Conservation (phyloP, 768 basidiomycete genomes). For the Gymnopilus junonius region DNA sequence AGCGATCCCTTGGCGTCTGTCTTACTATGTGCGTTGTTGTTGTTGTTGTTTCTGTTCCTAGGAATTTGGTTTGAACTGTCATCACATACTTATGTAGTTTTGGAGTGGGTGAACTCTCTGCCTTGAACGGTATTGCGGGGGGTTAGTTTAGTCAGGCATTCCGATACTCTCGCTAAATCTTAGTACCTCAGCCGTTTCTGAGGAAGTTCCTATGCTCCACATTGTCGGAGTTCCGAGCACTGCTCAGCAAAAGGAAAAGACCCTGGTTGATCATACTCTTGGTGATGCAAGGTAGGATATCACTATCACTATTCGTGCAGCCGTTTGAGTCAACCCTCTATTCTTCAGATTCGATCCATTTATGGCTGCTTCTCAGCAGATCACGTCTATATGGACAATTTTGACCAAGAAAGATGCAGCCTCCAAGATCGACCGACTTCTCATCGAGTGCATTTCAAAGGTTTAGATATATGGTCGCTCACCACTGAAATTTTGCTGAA, state of each 20-base stretch:
- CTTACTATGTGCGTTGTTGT: slow-evolving; percentile 19
- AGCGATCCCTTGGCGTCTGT: slow-evolving; percentile 66
- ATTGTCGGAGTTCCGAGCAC: slow-evolving; percentile 85
- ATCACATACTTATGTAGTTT: slow-evolving; percentile 48
- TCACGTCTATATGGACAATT: slow-evolving; percentile 67
- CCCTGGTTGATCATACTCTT: slow-evolving; percentile 86
- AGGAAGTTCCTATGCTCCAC: slow-evolving; percentile 89
- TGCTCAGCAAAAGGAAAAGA: slow-evolving; percentile 65
- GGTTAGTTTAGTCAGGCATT: slow-evolving; percentile 38
- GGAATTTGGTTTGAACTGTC: not conserved
- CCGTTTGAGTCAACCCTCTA: not conserved
- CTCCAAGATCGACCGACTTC: slow-evolving; percentile 74
- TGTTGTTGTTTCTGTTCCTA: not conserved
- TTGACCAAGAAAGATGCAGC: slow-evolving; percentile 61
- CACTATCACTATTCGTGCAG: not conserved
- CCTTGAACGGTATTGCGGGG: slow-evolving; percentile 83
- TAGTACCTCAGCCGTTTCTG: slow-evolving; percentile 68
- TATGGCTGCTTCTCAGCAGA: slow-evolving; percentile 67
- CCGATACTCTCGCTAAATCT: not conserved
- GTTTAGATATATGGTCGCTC: slow-evolving; percentile 32
- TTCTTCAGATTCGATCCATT: slow-evolving; percentile 21
- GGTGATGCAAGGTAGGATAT: slow-evolving; percentile 69
- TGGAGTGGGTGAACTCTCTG: slow-evolving; percentile 90
- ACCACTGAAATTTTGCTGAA: not conserved
- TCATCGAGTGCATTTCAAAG: slow-evolving; percentile 63